Conservation (phyloP, 2,329 filamentous ascomycete species). For the Fusarium keratoplasticum region DNA sequence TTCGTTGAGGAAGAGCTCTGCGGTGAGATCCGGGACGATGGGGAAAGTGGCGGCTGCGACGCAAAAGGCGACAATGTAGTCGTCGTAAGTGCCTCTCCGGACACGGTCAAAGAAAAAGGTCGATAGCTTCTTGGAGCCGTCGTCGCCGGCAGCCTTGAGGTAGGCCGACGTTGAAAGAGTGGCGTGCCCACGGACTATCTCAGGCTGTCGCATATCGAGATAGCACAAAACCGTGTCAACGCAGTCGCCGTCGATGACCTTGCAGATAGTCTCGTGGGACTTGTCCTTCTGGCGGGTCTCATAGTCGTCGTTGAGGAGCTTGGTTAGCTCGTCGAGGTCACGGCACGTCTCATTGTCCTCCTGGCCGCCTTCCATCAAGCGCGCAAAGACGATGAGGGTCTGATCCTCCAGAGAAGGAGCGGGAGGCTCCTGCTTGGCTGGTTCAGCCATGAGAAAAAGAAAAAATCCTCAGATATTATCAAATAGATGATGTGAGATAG, state of each 20-base stretch:
- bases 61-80: conserved; percentile 91
- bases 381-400: conserved; percentile 83
- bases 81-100: conserved; percentile 81
- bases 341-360: conserved; percentile 79
- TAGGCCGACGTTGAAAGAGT: conserved; percentile 86
- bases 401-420: conserved; percentile 66
- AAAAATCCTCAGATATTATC: conserved; percentile 1
- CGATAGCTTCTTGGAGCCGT: conserved; percentile 76
- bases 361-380: conserved; percentile 89
- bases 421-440: conserved; percentile 47
- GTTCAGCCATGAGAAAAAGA: conserved; percentile 47
- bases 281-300: conserved; percentile 58
- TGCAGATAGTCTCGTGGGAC: conserved; percentile 62
- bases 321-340: conserved; percentile 69
- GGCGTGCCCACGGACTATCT: conserved; percentile 81
- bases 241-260: conserved; percentile 77
- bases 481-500: neutral
- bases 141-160: conserved; percentile 79
- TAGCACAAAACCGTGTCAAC: conserved; percentile 89
- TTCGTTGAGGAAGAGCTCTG: conserved; percentile 86
- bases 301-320: conserved; percentile 68
- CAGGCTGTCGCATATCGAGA: conserved; percentile 84
- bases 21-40: conserved; percentile 79
- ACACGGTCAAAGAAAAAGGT: conserved; percentile 81
- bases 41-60: conserved; percentile 92